A percentile compares a stretch with the other conserved stretches of the same genome.
These are phyloP conservation scores for Nigrograna mackinnonii DNA, from an alignment of 2,329 filamentous ascomycete species.

Conservation along the genomic window DNA sequence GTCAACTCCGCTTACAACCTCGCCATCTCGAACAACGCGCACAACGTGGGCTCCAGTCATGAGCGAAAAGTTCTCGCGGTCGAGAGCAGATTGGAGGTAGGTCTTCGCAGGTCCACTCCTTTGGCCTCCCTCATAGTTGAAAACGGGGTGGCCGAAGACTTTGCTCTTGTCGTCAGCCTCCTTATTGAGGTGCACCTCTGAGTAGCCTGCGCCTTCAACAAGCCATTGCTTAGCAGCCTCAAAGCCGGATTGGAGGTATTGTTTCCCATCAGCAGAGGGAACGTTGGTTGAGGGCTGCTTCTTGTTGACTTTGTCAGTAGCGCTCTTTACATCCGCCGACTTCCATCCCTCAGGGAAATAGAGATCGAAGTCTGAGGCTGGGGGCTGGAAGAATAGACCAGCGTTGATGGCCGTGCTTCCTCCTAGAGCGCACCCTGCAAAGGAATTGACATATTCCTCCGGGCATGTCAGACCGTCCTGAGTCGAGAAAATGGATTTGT, in stretches of 20 bases:
- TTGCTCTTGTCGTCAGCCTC: constrained; percentile 49
- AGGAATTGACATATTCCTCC: constrained; percentile 45
- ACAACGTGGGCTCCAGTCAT: constrained; percentile 48
- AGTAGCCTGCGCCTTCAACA: constrained; percentile 52
- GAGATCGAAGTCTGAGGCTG: constrained; percentile 56
- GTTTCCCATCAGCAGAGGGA: constrained; percentile 50
- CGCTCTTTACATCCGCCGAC: constrained; percentile 51
- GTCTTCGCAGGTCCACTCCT: constrained; percentile 54
- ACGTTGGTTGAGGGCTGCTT: constrained; percentile 49
- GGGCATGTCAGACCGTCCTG: constrained; percentile 46
- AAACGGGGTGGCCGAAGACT: constrained; percentile 55
- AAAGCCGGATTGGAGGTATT: constrained; percentile 54
- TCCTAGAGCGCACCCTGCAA: constrained; percentile 56
- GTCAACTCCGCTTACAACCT: constrained; percentile 48
- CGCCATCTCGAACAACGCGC: constrained; percentile 47
- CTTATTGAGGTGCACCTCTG: constrained; percentile 53
- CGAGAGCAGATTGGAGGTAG: constrained; percentile 55
- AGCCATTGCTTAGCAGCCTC: constrained; percentile 54
- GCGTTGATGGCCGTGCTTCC: constrained; percentile 60
- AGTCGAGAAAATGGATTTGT: constrained; percentile 54
- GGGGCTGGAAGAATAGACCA: constrained; percentile 58
- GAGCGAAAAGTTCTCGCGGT: constrained; percentile 35
- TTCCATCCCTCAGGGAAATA: constrained; percentile 58
- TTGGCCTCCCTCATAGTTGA: constrained; percentile 54
- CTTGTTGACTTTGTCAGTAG: constrained; percentile 49